Percentiles rank a stretch among this genome's conserved stretches.
phyloP scores from a whole-genome alignment of 306 rosid genomes.

The Albizia julibrissin region DNA sequence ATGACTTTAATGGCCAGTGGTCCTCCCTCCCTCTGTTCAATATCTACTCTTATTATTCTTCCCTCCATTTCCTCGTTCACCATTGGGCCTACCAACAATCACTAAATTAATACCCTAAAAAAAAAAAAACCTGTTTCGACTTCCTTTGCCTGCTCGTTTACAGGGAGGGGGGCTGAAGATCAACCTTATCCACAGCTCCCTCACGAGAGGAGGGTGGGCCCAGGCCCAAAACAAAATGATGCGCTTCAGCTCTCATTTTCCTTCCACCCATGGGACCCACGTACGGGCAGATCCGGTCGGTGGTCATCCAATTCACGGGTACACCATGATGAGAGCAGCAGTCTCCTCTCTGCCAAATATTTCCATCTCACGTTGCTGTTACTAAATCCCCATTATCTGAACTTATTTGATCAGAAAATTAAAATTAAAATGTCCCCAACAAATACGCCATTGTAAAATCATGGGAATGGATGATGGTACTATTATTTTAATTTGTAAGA shows the following conservation, averaged over 20 bases:
- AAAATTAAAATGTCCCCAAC: not conserved
- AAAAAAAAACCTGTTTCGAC: not conserved
- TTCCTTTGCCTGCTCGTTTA: not conserved
- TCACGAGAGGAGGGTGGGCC: not conserved
- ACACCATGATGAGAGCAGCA: not conserved
- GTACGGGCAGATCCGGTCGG: not conserved
- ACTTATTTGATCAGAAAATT: not conserved
- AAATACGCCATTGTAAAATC: not conserved
- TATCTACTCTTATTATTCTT: too few relatives aligned
- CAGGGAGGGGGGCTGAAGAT: not conserved
- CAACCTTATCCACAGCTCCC: not conserved
- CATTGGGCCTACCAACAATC: not conserved
- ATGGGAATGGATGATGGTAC: not conserved
- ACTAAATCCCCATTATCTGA: not conserved
- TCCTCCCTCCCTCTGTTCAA: not conserved
- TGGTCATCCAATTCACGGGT: not conserved
- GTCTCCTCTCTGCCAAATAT: not conserved
- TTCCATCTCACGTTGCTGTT: not conserved
- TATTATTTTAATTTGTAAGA: too few relatives aligned
- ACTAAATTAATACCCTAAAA: not conserved
- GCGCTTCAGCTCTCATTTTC: not conserved
- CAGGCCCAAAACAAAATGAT: conserved; percentile 27
- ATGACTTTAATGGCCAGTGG: not conserved
- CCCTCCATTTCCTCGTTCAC: not conserved
- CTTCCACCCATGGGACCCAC: conserved; percentile 8